phyloP scores from a whole-genome alignment of 345 rosid species.

The Bruguiera sexangula region DNA sequence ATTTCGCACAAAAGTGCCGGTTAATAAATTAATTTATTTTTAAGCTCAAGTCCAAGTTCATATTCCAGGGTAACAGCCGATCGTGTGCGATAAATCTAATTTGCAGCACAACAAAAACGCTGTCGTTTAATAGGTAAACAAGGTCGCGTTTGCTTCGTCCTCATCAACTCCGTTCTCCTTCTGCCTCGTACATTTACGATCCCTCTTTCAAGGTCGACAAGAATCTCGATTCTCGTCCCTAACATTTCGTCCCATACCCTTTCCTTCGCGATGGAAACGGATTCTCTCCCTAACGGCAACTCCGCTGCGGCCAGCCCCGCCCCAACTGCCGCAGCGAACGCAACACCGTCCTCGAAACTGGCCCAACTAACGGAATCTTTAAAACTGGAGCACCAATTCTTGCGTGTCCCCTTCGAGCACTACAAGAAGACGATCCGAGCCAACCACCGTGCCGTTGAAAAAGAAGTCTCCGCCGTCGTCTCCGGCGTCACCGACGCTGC shows the following conservation, averaged over 20 bases:
- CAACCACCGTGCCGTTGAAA: constrained; percentile 75
- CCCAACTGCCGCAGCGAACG: constrained; percentile 18
- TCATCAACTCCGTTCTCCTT: no score
- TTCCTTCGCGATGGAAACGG: constrained; percentile 19
- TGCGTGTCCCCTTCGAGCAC: constrained; percentile 94
- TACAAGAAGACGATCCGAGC: constrained; percentile 90
- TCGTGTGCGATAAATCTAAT: no score
- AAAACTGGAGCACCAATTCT: constrained; percentile 87
- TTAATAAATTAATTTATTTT: no score
- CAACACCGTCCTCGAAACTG: constrained; percentile 45
- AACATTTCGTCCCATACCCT: background rate
- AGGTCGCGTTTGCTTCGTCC: no score
- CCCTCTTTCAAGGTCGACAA: no score
- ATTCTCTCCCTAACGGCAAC: constrained; percentile 33
- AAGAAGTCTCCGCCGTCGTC: constrained; percentile 69
- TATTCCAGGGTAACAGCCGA: no score
- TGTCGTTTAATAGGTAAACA: no score
- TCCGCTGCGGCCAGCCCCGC: constrained; percentile 21
- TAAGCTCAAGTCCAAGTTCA: no score
- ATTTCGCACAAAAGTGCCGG: no score
- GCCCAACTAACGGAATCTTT: constrained; percentile 73
- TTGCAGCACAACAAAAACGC: no score
- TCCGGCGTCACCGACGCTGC: constrained; percentile 59
- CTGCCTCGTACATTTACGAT: no score
- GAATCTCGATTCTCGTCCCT: no score